Evolutionary conservation across 352 stramenopile genomes (phyloP).

Genomic region (Thraustochytrium sp.): DNA sequence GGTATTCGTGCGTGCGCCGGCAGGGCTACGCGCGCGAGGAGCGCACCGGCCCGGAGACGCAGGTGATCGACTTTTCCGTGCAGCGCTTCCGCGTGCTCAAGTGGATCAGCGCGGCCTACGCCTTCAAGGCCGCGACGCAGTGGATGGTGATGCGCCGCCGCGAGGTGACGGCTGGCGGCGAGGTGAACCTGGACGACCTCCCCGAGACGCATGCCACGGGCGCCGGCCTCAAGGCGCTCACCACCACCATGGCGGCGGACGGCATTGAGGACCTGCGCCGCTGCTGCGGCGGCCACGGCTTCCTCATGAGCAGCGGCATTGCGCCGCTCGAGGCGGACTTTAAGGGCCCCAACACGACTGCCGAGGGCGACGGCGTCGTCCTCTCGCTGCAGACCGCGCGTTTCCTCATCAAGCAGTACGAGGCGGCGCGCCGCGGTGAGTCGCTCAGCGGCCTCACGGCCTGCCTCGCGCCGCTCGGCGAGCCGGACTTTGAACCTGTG

Average conservation of each 20-base stretch:
- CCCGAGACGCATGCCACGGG: conserved; percentile 87
- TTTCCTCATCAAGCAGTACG: conserved; percentile 6
- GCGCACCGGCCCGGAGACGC: neutral
- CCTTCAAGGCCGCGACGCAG: neutral
- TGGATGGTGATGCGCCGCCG: conserved; percentile 24
- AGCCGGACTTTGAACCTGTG: neutral
- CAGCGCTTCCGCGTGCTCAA: conserved; percentile 26
- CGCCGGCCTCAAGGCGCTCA: conserved; percentile 87
- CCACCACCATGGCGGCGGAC: conserved; percentile 74
- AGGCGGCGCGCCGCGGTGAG: neutral
- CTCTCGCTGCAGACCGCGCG: conserved; percentile 80
- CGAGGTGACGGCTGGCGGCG: conserved; percentile 1
- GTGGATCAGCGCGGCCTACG: conserved; percentile 17
- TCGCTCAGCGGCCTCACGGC: conserved; percentile 26
- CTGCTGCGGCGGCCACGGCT: conserved; percentile 88
- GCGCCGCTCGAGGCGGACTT: conserved; percentile 74
- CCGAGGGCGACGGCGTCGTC: conserved; percentile 93
- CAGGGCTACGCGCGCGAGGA: conserved; percentile 13
- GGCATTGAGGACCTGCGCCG: conserved; percentile 90
- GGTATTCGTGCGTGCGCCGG: conserved; percentile 20
- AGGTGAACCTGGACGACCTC: conserved; percentile 54
- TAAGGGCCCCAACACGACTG: conserved; percentile 91
- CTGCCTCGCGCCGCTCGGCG: neutral
- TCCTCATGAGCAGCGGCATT: conserved; percentile 78
- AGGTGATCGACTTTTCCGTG: conserved; percentile 36